Evolutionary conservation across 2,329 filamentous ascomycete species (phyloP), one percentile per base, ranked within the genome.

Genomic region (Fusarium secorum): DNA sequence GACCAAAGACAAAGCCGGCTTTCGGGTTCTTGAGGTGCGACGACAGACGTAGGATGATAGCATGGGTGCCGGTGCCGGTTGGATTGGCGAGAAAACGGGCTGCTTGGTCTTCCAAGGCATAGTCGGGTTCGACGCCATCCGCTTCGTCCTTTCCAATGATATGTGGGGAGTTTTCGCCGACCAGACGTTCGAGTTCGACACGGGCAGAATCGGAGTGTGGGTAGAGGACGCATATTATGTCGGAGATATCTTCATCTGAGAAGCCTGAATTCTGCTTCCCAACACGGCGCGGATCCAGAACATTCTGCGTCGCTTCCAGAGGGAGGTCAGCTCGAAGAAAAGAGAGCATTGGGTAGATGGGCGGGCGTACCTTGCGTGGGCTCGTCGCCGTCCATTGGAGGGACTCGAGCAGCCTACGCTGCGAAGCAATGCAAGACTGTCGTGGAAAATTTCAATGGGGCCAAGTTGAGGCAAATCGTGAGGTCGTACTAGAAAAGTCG

Each of bases 171-270:
- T 82, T 80, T 64, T 86, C 82, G 48, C 76, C 67, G 62, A 85
- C 86, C 35, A 89, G 82, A 8, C 82, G 79, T 66, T 81, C 78
- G n/a, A 95, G 89, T 74, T 95, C 92, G 69, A 85, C 84, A 70
- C 91, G 90, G 24, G 95, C 93, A 26, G 88, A 87, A 41, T 89
- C 85, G 5, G 94, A 93, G 71, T 89, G 89, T 15, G 95, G 95
- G 74, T 97, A 90, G 32, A 98, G 87, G 62, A 98, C 90, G 81
- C 94, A 97, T 71, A 97, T 89, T 74, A 98, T 93, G 81, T 98
- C 95, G 68, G 93, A 89, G 53, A 96, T 88, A 79, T 97, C 95
- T 71, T 93, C 88, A 73, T 95, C 91, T 57, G 88, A 91, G 67
- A 98, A 90, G 60, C 93, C 93, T 42, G 93, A 96, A 78, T 93